Evolutionary conservation across 2,329 filamentous ascomycete species (phyloP).

Genomic region (Talaromyces sp.): DNA sequence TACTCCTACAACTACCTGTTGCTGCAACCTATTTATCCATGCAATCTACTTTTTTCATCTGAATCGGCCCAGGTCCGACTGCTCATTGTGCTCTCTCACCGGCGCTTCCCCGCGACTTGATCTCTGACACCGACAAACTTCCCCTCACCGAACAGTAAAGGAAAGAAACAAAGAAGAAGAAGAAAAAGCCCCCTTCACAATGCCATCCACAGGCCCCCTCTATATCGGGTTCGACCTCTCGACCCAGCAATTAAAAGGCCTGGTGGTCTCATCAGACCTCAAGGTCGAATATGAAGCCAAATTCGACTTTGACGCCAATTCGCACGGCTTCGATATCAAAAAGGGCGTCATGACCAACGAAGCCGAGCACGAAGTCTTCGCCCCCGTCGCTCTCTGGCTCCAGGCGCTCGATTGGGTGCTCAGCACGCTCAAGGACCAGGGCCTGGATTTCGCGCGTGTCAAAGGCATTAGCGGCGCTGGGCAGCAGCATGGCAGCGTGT

Average conservation of each 20-base stretch:
- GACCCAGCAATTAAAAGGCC: slow-evolving; percentile 92
- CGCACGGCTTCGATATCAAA: slow-evolving; percentile 67
- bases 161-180: not conserved
- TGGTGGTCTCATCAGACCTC: slow-evolving; percentile 78
- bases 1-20: not conserved
- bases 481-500: slow-evolving; percentile 97
- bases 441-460: slow-evolving; percentile 67
- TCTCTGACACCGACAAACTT: not conserved
- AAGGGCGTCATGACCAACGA: slow-evolving; percentile 86
- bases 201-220: slow-evolving; percentile 44
- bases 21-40: not conserved
- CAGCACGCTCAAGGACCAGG: slow-evolving; percentile 60
- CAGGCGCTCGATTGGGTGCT: slow-evolving; percentile 87
- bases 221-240: slow-evolving; percentile 95
- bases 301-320: slow-evolving; percentile 90
- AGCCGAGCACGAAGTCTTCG: slow-evolving; percentile 79
- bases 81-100: not conserved
- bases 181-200: not conserved
- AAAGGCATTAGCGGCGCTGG: slow-evolving; percentile 83
- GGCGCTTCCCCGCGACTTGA: not conserved
- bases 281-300: slow-evolving; percentile 78
- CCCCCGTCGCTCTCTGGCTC: slow-evolving; percentile 89
- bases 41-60: not conserved
- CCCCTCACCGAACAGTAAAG: not conserved
- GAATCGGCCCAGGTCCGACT: not conserved